These are phyloP conservation scores for Trichoderma sp. DNA, from an alignment of 2,329 filamentous ascomycete genomes.

Conservation along the genomic window DNA sequence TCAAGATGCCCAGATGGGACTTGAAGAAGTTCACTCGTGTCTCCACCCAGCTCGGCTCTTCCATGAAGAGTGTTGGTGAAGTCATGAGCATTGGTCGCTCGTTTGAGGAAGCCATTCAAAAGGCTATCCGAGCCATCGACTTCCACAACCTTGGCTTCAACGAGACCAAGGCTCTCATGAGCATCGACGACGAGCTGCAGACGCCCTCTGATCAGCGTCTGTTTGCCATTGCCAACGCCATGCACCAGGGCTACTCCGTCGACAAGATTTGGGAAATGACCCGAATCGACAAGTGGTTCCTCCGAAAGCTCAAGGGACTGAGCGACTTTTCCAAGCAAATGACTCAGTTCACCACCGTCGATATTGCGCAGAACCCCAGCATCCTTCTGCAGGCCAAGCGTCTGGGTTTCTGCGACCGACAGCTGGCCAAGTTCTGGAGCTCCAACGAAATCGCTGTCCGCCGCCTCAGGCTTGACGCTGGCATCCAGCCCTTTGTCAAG, in stretches of 20 bases:
- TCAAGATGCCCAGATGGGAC: slow-evolving; percentile 99
- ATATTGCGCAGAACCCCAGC: slow-evolving; percentile 61
- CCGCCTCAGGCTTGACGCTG: slow-evolving; percentile 77
- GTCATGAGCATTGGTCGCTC: slow-evolving; percentile 97
- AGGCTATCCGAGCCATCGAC: slow-evolving; percentile 93
- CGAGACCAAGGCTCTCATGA: slow-evolving; percentile 88
- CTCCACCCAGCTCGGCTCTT: slow-evolving; percentile 91
- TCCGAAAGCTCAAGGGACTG: slow-evolving; percentile 85
- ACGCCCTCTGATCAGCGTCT: slow-evolving; percentile 96
- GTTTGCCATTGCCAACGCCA: slow-evolving; percentile 96
- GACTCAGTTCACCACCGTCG: slow-evolving; percentile 61
- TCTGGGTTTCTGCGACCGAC: slow-evolving; percentile 89
- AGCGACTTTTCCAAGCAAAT: slow-evolving; percentile 85
- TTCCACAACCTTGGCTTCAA: slow-evolving; percentile 95
- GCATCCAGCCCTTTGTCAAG: slow-evolving; percentile 87
- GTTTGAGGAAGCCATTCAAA: slow-evolving; percentile 98
- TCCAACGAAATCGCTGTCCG: slow-evolving; percentile 92
- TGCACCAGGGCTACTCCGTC: slow-evolving; percentile 89
- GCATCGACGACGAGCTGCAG: slow-evolving; percentile 91
- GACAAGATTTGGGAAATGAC: slow-evolving; percentile 98
- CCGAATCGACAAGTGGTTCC: slow-evolving; percentile 98
- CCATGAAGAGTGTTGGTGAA: slow-evolving; percentile 99
- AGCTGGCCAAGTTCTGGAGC: slow-evolving; percentile 90
- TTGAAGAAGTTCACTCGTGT: slow-evolving; percentile 98
- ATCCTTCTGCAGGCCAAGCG: slow-evolving; percentile 84